These are phyloP conservation scores for Coccomyxa sp. DNA, from an alignment of 139 green algal species.

Conservation along the genomic window DNA sequence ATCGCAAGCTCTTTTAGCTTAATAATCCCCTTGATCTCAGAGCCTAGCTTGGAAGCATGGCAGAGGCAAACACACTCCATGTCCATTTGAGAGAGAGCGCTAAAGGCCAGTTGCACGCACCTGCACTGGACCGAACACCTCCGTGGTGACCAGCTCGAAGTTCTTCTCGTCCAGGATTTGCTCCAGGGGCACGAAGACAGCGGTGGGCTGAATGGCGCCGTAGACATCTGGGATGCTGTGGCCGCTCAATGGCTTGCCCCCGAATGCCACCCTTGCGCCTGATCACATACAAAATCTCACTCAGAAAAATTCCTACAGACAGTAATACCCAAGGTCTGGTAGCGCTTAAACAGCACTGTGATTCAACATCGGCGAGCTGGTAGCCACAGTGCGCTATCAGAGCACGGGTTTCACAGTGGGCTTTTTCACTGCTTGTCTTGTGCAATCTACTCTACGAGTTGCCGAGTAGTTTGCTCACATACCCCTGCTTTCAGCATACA, in stretches of 20 bases:
- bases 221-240: conserved; percentile 91
- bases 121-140: conserved; percentile 97
- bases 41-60: not conserved
- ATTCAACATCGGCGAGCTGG: not conserved
- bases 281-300: not conserved
- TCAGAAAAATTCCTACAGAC: not conserved
- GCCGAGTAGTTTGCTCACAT: too few relatives aligned
- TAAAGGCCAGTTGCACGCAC: conserved; percentile 21
- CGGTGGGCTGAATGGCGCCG: conserved; percentile 91
- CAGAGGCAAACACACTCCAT: not conserved
- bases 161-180: conserved; percentile 58
- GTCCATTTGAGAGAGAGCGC: not conserved
- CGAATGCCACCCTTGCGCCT: conserved; percentile 80
- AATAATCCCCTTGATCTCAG: too few relatives aligned
- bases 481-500: too few relatives aligned
- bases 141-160: conserved; percentile 80
- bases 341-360: not conserved
- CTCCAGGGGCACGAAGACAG: conserved; percentile 87
- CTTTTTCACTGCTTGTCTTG: too few relatives aligned
- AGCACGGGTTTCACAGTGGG: too few relatives aligned
- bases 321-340: too few relatives aligned
- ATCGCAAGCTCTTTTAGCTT: too few relatives aligned
- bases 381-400: too few relatives aligned
- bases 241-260: conserved; percentile 68
- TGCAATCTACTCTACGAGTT: not conserved